Percentiles rank a stretch among this genome's conserved stretches.
phyloP scores from a whole-genome alignment of 257 asterid species.

The Solanum medicagineum region DNA sequence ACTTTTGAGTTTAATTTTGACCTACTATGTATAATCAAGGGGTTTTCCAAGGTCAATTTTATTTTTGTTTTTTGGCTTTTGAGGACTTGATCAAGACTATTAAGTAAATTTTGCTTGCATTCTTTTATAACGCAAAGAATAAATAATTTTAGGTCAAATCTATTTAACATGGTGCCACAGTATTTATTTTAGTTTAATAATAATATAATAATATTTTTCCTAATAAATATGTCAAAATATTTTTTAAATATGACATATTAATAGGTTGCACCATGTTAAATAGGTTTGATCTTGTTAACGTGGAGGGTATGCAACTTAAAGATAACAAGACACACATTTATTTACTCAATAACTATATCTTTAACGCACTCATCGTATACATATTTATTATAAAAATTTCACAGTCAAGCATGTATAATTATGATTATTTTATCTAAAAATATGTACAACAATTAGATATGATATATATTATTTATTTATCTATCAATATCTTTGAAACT shows the following conservation, averaged over 20 bases:
- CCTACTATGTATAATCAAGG: not conserved
- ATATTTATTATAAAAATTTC: not conserved
- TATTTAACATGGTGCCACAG: not conserved
- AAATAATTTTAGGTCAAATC: not conserved
- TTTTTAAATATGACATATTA: too few relatives aligned
- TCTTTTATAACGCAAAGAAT: not conserved
- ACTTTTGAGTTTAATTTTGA: not conserved
- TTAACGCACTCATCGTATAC: not conserved
- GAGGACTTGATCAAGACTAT: not conserved
- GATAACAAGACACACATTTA: too few relatives aligned
- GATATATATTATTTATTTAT: too few relatives aligned
- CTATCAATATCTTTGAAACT: not conserved
- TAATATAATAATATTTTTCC: not conserved
- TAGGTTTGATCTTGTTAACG: not conserved
- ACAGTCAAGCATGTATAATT: not conserved
- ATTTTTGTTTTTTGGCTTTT: not conserved
- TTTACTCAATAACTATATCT: too few relatives aligned
- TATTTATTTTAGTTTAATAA: not conserved
- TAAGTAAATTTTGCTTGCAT: not conserved
- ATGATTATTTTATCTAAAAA: too few relatives aligned
- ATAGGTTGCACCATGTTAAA: too few relatives aligned
- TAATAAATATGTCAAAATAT: not conserved
- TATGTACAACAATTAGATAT: not conserved
- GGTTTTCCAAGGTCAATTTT: not conserved
- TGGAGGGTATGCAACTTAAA: not conserved